Conservation (phyloP, 2,329 filamentous ascomycete genomes). For the Furcasterigmium furcatum region DNA sequence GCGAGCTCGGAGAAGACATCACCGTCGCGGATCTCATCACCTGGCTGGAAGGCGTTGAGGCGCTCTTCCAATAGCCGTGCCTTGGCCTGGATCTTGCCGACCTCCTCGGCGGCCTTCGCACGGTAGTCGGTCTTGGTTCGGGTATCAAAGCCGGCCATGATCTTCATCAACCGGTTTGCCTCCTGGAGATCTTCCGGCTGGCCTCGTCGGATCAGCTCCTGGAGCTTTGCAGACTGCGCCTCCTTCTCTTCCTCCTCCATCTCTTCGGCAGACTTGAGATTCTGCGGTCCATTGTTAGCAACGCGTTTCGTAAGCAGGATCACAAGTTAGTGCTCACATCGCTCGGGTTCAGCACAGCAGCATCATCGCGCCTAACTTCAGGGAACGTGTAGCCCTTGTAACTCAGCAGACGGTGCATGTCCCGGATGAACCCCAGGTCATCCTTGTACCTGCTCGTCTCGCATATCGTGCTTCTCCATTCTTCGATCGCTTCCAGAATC, state of each 20-base stretch:
- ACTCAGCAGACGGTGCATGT: constrained; percentile 93
- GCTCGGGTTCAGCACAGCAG: constrained; percentile 92
- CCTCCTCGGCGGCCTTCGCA: constrained; percentile 94
- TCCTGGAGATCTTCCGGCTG: constrained; percentile 92
- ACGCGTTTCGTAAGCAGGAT: not conserved
- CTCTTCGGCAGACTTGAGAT: constrained; percentile 92
- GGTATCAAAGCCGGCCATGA: constrained; percentile 98
- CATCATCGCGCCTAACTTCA: constrained; percentile 87
- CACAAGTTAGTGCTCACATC: constrained; percentile 62
- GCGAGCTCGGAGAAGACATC: constrained; percentile 81
- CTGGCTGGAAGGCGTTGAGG: constrained; percentile 76
- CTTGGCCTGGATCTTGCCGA: constrained; percentile 93
- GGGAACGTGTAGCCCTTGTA: constrained; percentile 98
- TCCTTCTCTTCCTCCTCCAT: constrained; percentile 97
- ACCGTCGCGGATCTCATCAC: constrained; percentile 70
- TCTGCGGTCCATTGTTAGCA: constrained; percentile 47
- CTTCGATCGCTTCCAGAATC: constrained; percentile 94
- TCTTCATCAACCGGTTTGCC: constrained; percentile 96
- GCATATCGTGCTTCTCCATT: constrained; percentile 98
- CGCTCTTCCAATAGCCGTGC: constrained; percentile 90
- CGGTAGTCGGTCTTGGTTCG: constrained; percentile 95
- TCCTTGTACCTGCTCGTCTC: constrained; percentile 97
- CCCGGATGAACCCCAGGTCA: constrained; percentile 90
- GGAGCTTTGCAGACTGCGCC: constrained; percentile 95
- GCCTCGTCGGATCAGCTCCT: constrained; percentile 91